Evolutionary conservation across 1,284 basidiomycete genomes (phyloP), one percentile per base, ranked within the genome.

Genomic region (Pseudozyma thailandica): DNA sequence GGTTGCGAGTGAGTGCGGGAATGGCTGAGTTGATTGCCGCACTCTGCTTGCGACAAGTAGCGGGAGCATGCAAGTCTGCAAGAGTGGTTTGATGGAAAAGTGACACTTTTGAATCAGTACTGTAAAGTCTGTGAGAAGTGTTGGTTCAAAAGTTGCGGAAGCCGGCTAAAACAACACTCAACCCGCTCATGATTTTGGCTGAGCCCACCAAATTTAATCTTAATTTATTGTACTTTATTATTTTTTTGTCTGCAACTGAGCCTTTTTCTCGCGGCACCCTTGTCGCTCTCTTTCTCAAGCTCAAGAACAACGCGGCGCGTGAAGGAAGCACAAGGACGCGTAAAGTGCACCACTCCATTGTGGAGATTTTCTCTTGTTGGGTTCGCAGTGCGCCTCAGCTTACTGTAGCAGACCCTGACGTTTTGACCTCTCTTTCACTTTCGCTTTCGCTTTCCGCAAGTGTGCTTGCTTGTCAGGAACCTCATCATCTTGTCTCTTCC

Each of bases 341-440:
- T 50, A 50, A 39, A 50, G 48, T 37, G 42, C n/a, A 47, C 18
- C n/a, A 45, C 20, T 26, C 12, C 38, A 50, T 39, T 50, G 46
- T 48, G 46, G 46, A 48, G 46, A 48, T 38, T 48, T 33, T 27
- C 20, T 21, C 30, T 46, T 43, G 6, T 8, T 9, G 27, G 25
- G 18, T 23, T 20, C 30, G 21, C 31, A 10, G 10, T 28, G 4
- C 18, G 4, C 43, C 28, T 16, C 16, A 46, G 30, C 30, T 15
- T 8, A 31, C 30, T 30, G 28, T 20, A 23, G 21, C 16, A n/a
- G 16, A 46, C 28, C 30, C 44, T 48, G 28, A 48, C 31, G 46
- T 15, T 8, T 15, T 46, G 21, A 48, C 30, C 46, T 16, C n/a
- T 23, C 25, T 47, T 16, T 41, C 39, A 35, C 15, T 35, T 16